These are phyloP conservation scores for Oryza rufipogon DNA, from an alignment of 176 grass and related monocot species.

Conservation along the genomic window DNA sequence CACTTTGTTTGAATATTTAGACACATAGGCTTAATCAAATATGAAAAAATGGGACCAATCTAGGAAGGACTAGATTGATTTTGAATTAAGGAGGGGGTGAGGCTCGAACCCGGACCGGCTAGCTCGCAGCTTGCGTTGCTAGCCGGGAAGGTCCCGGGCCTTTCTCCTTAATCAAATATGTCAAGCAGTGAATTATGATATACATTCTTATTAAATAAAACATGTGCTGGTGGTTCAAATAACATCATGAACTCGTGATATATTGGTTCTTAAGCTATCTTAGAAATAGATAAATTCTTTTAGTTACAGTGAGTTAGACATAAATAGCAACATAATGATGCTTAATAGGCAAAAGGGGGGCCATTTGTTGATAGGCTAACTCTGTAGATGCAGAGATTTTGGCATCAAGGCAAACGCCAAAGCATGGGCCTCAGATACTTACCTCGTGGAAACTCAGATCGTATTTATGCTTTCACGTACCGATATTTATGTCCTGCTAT, in stretches of 20 bases:
- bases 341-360: background rate
- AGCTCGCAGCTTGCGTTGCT: too few species aligned
- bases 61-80: too few species aligned
- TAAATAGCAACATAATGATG: background rate
- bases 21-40: background rate
- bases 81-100: too few species aligned
- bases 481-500: background rate
- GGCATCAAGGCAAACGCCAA: background rate
- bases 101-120: too few species aligned
- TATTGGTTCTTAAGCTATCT: conserved; percentile 3
- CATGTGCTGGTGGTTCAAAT: background rate
- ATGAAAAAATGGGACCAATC: background rate
- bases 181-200: background rate
- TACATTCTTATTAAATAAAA: conserved; percentile 8
- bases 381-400: background rate
- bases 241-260: background rate
- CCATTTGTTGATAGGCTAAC: background rate
- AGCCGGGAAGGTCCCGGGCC: too few species aligned
- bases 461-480: too few species aligned
- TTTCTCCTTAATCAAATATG: background rate
- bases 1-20: background rate
- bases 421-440: background rate
- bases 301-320: background rate
- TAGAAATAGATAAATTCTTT: background rate
- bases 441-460: background rate